A percentile compares a stretch with the other conserved stretches of the same genome.
phyloP scores from a whole-genome alignment of 202 grass and related monocot genomes.

The Setaria italica region DNA sequence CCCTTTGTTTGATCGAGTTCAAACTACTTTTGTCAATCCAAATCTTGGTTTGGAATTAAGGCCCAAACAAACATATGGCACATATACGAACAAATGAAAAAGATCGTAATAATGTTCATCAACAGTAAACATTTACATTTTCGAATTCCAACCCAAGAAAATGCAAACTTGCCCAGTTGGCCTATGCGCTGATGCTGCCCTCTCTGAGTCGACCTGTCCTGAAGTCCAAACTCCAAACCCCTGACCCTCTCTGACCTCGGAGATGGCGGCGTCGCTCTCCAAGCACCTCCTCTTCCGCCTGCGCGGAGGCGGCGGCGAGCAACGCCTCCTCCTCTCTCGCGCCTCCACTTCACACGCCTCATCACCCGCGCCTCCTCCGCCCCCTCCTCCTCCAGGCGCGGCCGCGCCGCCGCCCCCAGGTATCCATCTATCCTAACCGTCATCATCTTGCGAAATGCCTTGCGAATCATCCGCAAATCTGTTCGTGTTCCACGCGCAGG shows the following conservation, averaged over 20 bases:
- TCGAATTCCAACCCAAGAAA: neutral
- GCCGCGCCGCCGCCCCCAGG: slow-evolving; percentile 52
- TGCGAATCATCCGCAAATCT: slow-evolving; percentile 30
- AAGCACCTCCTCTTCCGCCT: slow-evolving; percentile 57
- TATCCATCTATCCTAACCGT: slow-evolving; percentile 35
- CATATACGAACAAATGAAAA: neutral
- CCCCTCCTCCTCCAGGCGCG: slow-evolving; percentile 17
- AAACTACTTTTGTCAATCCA: neutral
- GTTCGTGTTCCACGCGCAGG: slow-evolving; percentile 28
- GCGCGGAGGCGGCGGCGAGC: slow-evolving; percentile 37
- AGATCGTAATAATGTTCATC: neutral
- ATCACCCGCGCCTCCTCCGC: slow-evolving; percentile 39
- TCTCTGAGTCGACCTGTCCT: neutral
- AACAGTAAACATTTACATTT: neutral
- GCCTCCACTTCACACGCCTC: slow-evolving; percentile 41
- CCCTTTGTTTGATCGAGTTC: too few relatives aligned
- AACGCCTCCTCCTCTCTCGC: slow-evolving; percentile 36
- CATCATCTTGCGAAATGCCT: slow-evolving; percentile 39
- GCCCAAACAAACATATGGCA: neutral
- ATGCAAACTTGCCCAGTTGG: neutral
- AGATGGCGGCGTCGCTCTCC: slow-evolving; percentile 74
- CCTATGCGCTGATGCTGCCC: neutral
- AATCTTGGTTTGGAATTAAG: neutral
- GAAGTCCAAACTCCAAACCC: neutral
- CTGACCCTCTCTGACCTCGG: slow-evolving; percentile 9